Evolutionary conservation across 1,284 basidiomycete species (phyloP).

Genomic region (Sporisorium scitamineum): DNA sequence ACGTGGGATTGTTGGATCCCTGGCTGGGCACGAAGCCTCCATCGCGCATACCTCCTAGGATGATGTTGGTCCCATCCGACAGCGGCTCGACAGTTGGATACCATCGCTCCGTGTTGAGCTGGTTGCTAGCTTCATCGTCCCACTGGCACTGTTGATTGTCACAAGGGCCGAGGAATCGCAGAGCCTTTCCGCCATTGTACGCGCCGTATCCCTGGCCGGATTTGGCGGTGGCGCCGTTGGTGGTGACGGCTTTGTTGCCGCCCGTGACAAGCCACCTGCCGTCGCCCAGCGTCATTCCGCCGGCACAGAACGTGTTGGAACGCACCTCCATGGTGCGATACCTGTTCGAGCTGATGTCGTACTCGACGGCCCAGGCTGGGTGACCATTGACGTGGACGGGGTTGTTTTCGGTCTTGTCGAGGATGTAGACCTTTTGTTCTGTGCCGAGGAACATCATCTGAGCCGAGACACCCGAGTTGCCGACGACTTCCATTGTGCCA

Average conservation of each 20-base stretch:
- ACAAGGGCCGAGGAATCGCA: conserved; percentile 54
- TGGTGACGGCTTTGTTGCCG: conserved; percentile 60
- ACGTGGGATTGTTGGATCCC: conserved; percentile 54
- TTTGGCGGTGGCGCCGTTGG: conserved; percentile 47
- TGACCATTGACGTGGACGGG: conserved; percentile 46
- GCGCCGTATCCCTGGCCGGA: conserved; percentile 46
- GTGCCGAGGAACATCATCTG: conserved; percentile 65
- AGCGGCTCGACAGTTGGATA: conserved; percentile 63
- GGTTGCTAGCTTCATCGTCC: conserved; percentile 45
- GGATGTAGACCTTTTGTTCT: conserved; percentile 58
- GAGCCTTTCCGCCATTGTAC: conserved; percentile 55
- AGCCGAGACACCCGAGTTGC: conserved; percentile 59
- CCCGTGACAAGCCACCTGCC: conserved; percentile 59
- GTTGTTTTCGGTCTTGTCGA: conserved; percentile 67
- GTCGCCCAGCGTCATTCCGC: conserved; percentile 57
- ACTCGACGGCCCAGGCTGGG: conserved; percentile 60
- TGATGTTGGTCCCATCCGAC: conserved; percentile 52
- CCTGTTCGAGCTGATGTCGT: conserved; percentile 52
- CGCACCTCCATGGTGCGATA: conserved; percentile 50
- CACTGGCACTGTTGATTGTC: conserved; percentile 49
- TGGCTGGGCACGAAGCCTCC: conserved; percentile 60
- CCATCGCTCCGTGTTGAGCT: conserved; percentile 61
- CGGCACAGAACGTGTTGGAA: conserved; percentile 66
- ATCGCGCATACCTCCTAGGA: conserved; percentile 58
- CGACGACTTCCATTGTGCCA: conserved; percentile 54